Evolutionary conservation across 2,329 filamentous ascomycete genomes (phyloP), one percentile per base, ranked within the genome.

Genomic region (Penicillium expansum): DNA sequence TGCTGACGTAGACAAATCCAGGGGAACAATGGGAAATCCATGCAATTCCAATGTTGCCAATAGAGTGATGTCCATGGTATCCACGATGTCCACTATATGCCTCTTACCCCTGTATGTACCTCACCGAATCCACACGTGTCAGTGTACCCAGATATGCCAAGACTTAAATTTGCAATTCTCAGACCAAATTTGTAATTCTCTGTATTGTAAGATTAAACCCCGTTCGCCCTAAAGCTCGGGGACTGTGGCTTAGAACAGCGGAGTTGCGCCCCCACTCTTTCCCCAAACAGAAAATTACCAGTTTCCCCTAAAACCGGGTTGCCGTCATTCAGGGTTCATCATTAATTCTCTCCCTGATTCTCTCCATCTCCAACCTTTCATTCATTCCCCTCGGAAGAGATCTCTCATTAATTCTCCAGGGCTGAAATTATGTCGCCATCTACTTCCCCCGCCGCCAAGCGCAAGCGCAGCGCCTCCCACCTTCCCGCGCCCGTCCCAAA

Each of bases 391-490:
- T 35, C 32, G 52, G 48, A 43, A 55, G 39, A 55, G 44, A 58
- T 35, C 43, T 33, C 50, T 50, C 39, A 43, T 38, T 54, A 50
- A 37, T 57, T 55, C 60, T 43, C 38, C 47, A 50, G 52, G 52
- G 45, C 30, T n/a, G 16, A 32, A 16, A 47, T 59, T 60, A 88
- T 89, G 86, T 82, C 86, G 29, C 86, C 86, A 30, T 80, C 84
- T 35, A 82, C 80, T 27, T 77, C 78, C 60, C 78, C 77, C 63
- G 64, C 72, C 22, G 83, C 82, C 67, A 96, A 96, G 82, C 88
- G 92, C 76, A 96, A 96, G 83, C 87, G 92, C 74, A 84, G 70
- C 67, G 65, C 69, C 55, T 75, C 73, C 30, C 71, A 70, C 60
- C 75, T 79, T 20, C 73, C 80, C 63, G 80, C 74, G 59, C 74